phyloP scores from a whole-genome alignment of 257 asterid species.

The Nicotiana knightiana region DNA sequence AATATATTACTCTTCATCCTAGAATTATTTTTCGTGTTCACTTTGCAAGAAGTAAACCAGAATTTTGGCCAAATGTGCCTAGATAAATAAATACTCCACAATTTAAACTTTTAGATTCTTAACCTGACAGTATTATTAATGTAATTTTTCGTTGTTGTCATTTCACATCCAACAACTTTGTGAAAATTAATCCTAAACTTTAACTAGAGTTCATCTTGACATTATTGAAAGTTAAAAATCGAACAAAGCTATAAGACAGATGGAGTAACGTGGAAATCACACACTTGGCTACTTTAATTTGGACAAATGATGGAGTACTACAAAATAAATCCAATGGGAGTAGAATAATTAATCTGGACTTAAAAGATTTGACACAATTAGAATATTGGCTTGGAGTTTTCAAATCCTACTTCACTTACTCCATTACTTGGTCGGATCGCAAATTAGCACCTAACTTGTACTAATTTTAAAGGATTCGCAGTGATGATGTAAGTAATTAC shows the following conservation, averaged over 20 bases:
- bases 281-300: background rate
- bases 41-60: background rate
- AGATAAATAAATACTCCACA: background rate
- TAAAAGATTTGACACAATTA: background rate
- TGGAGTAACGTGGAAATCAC: background rate
- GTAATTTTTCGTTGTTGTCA: background rate
- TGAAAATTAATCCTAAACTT: background rate
- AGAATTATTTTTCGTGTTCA: too few species aligned
- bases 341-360: background rate
- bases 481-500: background rate
- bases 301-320: background rate
- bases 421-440: background rate
- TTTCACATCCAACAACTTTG: background rate
- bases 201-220: background rate
- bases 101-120: background rate
- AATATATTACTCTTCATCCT: background rate
- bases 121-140: background rate
- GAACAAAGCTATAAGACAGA: background rate
- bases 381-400: background rate
- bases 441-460: background rate
- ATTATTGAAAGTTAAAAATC: background rate
- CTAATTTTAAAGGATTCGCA: background rate
- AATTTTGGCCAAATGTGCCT: background rate
- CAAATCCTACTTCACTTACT: background rate
- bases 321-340: background rate